A percentile compares a stretch with the other conserved stretches of the same genome.
Evolutionary conservation across 2,329 filamentous ascomycete genomes (phyloP).

Genomic region (Aplosporella prunicola): DNA sequence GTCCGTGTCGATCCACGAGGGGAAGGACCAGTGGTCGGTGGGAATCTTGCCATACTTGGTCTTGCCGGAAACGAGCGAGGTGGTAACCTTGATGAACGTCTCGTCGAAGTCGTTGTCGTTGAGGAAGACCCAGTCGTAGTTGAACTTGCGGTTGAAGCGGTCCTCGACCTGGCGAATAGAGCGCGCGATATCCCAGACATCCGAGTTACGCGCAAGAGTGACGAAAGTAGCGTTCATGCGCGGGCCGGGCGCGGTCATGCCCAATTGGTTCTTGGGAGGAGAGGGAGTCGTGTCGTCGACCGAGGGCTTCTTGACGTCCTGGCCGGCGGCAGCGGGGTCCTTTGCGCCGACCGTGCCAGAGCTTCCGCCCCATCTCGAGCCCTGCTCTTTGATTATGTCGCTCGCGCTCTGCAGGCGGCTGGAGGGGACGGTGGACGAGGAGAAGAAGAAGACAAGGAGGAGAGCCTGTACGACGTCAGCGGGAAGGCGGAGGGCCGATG

Average conservation of each 20-base stretch:
- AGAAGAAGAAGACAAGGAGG: slow-evolving; percentile 73
- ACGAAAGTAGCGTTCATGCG: slow-evolving; percentile 97
- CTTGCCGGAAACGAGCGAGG: slow-evolving; percentile 80
- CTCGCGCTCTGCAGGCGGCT: slow-evolving; percentile 22
- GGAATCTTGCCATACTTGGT: slow-evolving; percentile 86
- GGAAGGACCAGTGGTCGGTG: slow-evolving; percentile 94
- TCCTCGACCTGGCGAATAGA: slow-evolving; percentile 96
- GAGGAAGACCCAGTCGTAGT: slow-evolving; percentile 99
- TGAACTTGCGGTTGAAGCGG: slow-evolving; percentile 91
- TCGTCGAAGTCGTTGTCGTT: slow-evolving; percentile 94
- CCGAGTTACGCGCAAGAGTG: slow-evolving; percentile 82
- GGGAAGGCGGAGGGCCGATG: not conserved
- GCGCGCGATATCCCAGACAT: slow-evolving; percentile 92
- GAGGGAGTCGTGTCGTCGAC: slow-evolving; percentile 23
- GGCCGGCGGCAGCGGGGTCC: slow-evolving; percentile 1
- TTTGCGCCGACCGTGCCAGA: slow-evolving; percentile 6
- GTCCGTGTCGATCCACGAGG: slow-evolving; percentile 89
- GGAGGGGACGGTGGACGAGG: slow-evolving; percentile 42
- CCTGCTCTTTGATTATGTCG: slow-evolving; percentile 24
- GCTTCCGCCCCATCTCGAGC: slow-evolving; percentile 11
- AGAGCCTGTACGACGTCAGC: slow-evolving; percentile 41
- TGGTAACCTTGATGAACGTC: slow-evolving; percentile 85
- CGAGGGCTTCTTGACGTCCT: not conserved
- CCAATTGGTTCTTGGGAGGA: slow-evolving; percentile 22
- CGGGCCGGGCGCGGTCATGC: slow-evolving; percentile 50